Evolutionary conservation across 1,284 basidiomycete genomes (phyloP), one percentile per base, ranked within the genome.

Genomic region (Moesziomyces sp.): DNA sequence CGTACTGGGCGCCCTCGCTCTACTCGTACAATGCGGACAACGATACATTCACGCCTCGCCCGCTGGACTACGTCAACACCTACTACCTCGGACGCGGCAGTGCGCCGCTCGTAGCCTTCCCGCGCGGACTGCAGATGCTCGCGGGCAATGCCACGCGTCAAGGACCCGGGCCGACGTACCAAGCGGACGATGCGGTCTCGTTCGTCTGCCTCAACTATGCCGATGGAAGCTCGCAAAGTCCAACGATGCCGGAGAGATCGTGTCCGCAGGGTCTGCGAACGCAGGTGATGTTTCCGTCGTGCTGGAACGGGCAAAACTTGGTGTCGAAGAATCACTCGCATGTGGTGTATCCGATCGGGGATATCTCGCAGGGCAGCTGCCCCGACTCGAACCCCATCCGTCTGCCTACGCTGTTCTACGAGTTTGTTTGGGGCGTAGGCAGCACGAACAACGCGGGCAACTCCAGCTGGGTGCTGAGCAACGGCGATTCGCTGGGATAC

Each of bases 221-320:
- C 28, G 72, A 73, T 30, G 78, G 78, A 16, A 69, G 73, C 49
- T 50, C 62, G 53, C 79, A 76, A 60, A 72, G 60, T 28, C 42
- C 38, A 38, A 52, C 52, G n/a, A 28, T 79, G 46, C 67, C 74
- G 1, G 47, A 40, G n/a, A 38, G 33, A 11, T 38, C 57, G 2
- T 78, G 77, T 48, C 82, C 85, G 14, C 68, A 81, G 30, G 85
- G 85, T 46, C 81, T 86, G 76, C 77, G 86, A 46, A 82, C 84
- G 23, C 85, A 86, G 66, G 81, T 86, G 52, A 77, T 83, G 65
- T 84, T 88, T 83, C 87, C 87, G n/a, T 85, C 86, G 1, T 88
- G 87, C 79, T 88, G 88, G 88, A 86, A 88, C 71, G 88, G 88
- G 8, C 77, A 84, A 38, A 86, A 86, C 69, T 80, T 86, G 56